These are phyloP conservation scores for Arachis hypogaea DNA, from an alignment of 306 rosid genomes.

Conservation along the genomic window DNA sequence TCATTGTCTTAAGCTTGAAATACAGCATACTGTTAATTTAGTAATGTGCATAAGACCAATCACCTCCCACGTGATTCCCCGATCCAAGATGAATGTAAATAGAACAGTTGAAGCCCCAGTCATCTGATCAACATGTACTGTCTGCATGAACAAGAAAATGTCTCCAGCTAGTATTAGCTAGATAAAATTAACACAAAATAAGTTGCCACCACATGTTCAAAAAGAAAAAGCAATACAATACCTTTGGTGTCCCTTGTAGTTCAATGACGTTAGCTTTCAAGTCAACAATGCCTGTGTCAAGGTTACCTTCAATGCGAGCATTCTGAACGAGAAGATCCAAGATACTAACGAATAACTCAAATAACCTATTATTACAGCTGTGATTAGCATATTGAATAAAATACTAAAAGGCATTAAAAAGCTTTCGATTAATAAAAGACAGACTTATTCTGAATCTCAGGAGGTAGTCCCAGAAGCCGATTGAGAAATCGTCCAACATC, in stretches of 20 bases:
- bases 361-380: slow-evolving; percentile 59
- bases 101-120: slow-evolving; percentile 90
- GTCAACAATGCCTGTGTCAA: slow-evolving; percentile 95
- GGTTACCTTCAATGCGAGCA: slow-evolving; percentile 96
- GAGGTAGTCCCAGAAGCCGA: slow-evolving; percentile 91
- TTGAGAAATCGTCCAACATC: slow-evolving; percentile 98
- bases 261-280: slow-evolving; percentile 88
- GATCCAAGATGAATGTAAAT: slow-evolving; percentile 92
- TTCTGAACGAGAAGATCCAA: slow-evolving; percentile 93
- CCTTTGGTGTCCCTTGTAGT: slow-evolving; percentile 93
- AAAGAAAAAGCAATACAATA: slow-evolving; percentile 33
- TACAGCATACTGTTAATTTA: slow-evolving; percentile 23
- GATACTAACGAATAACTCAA: slow-evolving; percentile 86
- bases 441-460: slow-evolving; percentile 91
- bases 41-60: slow-evolving; percentile 35
- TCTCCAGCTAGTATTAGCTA: slow-evolving; percentile 24
- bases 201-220: slow-evolving; percentile 29
- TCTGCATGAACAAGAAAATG: slow-evolving; percentile 54
- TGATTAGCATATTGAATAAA: slow-evolving; percentile 43
- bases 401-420: slow-evolving; percentile 34
- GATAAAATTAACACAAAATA: slow-evolving; percentile 30
- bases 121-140: slow-evolving; percentile 87
- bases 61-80: slow-evolving; percentile 98
- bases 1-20: slow-evolving; percentile 24
- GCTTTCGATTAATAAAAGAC: slow-evolving; percentile 37